Percentiles rank a stretch among this genome's conserved stretches.
These are phyloP conservation scores for Crotalaria pallida DNA, from an alignment of 306 rosid species.

Conservation along the genomic window DNA sequence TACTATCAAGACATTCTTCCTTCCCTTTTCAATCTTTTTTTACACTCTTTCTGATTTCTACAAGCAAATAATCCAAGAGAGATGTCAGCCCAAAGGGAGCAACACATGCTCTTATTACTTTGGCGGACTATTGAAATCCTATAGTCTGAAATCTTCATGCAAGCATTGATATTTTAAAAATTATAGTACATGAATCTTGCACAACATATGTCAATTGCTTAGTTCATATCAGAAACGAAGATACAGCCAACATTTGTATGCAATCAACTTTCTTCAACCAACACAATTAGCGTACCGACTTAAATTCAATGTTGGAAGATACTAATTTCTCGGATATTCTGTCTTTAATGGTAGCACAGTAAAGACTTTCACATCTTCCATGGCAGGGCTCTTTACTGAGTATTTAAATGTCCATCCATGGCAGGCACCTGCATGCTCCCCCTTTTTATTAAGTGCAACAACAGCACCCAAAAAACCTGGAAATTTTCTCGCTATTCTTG, in stretches of 20 bases:
- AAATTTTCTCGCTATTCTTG: conserved; percentile 63
- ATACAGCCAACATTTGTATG: background rate
- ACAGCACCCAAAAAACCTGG: conserved; percentile 80
- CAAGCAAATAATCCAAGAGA: background rate
- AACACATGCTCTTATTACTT: background rate
- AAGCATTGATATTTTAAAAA: background rate
- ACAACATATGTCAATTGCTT: background rate
- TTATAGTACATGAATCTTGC: background rate
- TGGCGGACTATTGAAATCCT: background rate
- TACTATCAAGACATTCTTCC: background rate
- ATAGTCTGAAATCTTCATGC: background rate
- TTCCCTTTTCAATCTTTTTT: background rate
- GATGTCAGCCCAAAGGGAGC: background rate
- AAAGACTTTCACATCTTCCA: conserved; percentile 73
- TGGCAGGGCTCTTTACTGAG: conserved; percentile 68
- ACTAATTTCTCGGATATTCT: background rate
- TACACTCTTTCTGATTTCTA: background rate
- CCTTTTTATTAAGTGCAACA: conserved; percentile 66
- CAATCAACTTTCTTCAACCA: conserved; percentile 1
- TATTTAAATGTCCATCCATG: conserved; percentile 94
- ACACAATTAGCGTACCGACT: background rate
- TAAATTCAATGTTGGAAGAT: background rate
- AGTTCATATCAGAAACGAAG: background rate
- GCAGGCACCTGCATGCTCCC: conserved; percentile 86
- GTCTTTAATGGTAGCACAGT: conserved; percentile 56